Conservation (phyloP, 306 rosid species). For the Sesbania bispinosa region DNA sequence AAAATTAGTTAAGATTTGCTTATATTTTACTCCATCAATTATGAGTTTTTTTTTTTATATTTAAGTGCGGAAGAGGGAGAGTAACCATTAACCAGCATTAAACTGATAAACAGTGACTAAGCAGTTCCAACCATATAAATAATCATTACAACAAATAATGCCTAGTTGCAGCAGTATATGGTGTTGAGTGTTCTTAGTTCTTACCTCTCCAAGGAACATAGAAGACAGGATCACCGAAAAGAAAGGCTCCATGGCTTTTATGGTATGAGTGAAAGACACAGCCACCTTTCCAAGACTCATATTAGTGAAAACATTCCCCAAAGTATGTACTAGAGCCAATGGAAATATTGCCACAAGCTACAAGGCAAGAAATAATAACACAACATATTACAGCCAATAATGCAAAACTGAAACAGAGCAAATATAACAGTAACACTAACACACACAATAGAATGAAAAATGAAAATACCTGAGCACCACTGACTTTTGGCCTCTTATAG, state of each 20-base stretch:
- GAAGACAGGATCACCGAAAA: slow-evolving; percentile 88
- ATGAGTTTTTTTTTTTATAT: no score
- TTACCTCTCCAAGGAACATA: slow-evolving; percentile 92
- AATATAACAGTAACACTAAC: not conserved
- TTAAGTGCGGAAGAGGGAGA: no score
- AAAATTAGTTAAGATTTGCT: no score
- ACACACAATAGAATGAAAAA: not conserved
- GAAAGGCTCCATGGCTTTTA: slow-evolving; percentile 94
- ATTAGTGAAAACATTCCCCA: slow-evolving; percentile 89
- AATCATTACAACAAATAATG: no score
- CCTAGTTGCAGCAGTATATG: not conserved
- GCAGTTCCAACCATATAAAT: no score
- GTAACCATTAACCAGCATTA: no score
- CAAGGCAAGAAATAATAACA: slow-evolving; percentile 4
- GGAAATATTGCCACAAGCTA: slow-evolving; percentile 85
- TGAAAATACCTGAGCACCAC: slow-evolving; percentile 60
- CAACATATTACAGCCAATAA: not conserved
- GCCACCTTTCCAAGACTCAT: slow-evolving; percentile 98
- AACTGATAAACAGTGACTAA: no score
- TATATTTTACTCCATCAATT: no score
- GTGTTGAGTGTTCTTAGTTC: not conserved
- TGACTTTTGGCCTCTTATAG: slow-evolving; percentile 69
- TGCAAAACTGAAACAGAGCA: slow-evolving; percentile 20
- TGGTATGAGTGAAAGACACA: slow-evolving; percentile 94
- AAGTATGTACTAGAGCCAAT: slow-evolving; percentile 73